Evolutionary conservation across 768 basidiomycete genomes (phyloP).

Genomic region (Russula earlei): DNA sequence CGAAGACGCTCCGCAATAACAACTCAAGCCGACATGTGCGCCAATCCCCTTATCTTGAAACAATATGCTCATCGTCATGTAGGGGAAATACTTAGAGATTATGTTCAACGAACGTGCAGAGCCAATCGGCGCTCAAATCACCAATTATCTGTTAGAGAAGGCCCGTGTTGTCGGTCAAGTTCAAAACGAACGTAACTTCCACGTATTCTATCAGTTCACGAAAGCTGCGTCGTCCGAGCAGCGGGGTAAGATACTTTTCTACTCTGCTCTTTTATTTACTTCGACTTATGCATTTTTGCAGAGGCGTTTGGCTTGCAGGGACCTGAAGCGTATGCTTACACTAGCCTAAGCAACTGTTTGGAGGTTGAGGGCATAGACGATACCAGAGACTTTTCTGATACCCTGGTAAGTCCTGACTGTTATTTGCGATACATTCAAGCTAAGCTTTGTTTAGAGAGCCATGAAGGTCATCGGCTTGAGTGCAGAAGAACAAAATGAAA

Average conservation of each 20-base stretch:
- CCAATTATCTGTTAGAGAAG: constrained; percentile 96
- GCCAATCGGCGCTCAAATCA: constrained; percentile 96
- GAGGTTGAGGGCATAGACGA: constrained; percentile 90
- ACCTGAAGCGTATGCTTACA: constrained; percentile 92
- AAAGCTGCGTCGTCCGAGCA: constrained; percentile 87
- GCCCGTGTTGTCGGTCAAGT: constrained; percentile 95
- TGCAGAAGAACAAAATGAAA: constrained; percentile 77
- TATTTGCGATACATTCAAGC: background rate
- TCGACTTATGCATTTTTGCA: constrained; percentile 26
- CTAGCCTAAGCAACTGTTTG: constrained; percentile 83
- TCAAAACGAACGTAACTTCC: constrained; percentile 93
- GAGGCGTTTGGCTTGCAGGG: constrained; percentile 94
- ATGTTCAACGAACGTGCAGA: constrained; percentile 94
- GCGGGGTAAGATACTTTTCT: constrained; percentile 47
- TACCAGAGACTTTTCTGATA: constrained; percentile 76
- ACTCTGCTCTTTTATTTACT: background rate
- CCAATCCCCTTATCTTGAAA: constrained; percentile 12
- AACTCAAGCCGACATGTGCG: constrained; percentile 97
- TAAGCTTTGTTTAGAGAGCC: constrained; percentile 50
- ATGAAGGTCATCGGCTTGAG: constrained; percentile 92
- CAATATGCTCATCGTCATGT: constrained; percentile 20
- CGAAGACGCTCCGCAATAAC: constrained; percentile 97
- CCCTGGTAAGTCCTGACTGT: constrained; percentile 49
- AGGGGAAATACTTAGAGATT: constrained; percentile 99
- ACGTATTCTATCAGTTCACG: constrained; percentile 99